phyloP scores from a whole-genome alignment of 495 filamentous ascomycete genomes.

The Penicillium soppii region DNA sequence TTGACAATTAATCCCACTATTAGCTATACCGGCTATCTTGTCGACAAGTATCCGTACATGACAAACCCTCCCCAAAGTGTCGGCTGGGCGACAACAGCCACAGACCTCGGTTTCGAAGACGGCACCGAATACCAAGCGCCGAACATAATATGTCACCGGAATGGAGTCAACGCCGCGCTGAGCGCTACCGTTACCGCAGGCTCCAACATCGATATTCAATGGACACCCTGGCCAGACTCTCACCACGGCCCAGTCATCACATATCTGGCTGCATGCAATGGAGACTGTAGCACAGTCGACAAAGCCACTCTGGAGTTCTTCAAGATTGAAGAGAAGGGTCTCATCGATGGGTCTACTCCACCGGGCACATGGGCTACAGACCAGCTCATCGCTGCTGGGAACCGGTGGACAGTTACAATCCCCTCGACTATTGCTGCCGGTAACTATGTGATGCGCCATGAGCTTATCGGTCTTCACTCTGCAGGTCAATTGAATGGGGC shows the following conservation, averaged over 20 bases:
- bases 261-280: constrained; percentile 71
- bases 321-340: constrained; percentile 69
- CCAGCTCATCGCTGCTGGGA: constrained; percentile 59
- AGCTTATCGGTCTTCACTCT: constrained; percentile 72
- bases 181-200: constrained; percentile 55
- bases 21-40: constrained; percentile 36
- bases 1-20: neutral
- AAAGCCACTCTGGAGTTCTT: constrained; percentile 65
- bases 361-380: constrained; percentile 66
- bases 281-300: constrained; percentile 62
- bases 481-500: constrained; percentile 56
- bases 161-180: constrained; percentile 49
- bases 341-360: constrained; percentile 43
- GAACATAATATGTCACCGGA: constrained; percentile 70
- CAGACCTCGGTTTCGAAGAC: constrained; percentile 59
- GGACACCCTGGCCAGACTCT: constrained; percentile 64
- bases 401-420: constrained; percentile 64
- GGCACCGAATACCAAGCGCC: constrained; percentile 44
- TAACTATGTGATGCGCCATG: constrained; percentile 75
- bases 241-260: constrained; percentile 72
- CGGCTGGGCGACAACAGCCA: constrained; percentile 56
- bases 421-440: constrained; percentile 60
- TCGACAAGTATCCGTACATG: constrained; percentile 31
- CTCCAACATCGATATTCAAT: constrained; percentile 54
- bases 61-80: constrained; percentile 49